Evolutionary conservation across 179 eudicot species (phyloP).

Genomic region (Carnegiea gigantea): DNA sequence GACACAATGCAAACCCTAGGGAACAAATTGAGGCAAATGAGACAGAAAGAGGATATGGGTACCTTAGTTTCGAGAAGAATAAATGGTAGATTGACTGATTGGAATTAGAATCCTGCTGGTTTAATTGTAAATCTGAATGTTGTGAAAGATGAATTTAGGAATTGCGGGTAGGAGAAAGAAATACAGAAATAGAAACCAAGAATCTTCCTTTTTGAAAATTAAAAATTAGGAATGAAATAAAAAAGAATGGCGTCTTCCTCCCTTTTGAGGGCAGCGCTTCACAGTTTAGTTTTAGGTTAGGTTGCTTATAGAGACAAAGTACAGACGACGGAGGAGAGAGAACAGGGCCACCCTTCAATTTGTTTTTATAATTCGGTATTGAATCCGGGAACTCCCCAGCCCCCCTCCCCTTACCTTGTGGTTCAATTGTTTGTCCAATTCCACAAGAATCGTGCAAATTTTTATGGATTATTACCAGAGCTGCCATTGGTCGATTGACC

Average conservation of each 20-base stretch:
- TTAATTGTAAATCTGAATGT: conserved; percentile 34
- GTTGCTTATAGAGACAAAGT: conserved; percentile 32
- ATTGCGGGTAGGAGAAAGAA: conserved; percentile 11
- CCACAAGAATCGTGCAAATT: neutral
- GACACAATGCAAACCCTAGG: conserved; percentile 18
- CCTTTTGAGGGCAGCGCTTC: conserved; percentile 13
- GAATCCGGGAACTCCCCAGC: neutral
- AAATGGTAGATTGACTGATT: conserved; percentile 26
- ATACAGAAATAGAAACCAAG: neutral
- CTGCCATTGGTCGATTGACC: neutral
- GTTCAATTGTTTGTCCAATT: neutral
- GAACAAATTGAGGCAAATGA: conserved; percentile 6
- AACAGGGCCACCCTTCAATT: neutral
- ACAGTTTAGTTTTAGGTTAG: conserved; percentile 41
- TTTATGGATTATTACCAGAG: neutral
- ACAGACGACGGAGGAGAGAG: conserved; percentile 19
- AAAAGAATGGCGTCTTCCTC: conserved; percentile 22
- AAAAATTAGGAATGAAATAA: neutral
- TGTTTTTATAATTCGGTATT: neutral
- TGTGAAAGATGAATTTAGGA: conserved; percentile 11
- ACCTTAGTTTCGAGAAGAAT: conserved; percentile 30
- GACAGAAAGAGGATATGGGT: conserved; percentile 23
- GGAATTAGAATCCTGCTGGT: conserved; percentile 7
- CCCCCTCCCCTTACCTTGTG: neutral
- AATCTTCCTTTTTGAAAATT: neutral